A percentile compares a stretch with the other conserved stretches of the same genome.
Conservation (phyloP, 2,329 filamentous ascomycete species). For the Fulvia fulva region DNA sequence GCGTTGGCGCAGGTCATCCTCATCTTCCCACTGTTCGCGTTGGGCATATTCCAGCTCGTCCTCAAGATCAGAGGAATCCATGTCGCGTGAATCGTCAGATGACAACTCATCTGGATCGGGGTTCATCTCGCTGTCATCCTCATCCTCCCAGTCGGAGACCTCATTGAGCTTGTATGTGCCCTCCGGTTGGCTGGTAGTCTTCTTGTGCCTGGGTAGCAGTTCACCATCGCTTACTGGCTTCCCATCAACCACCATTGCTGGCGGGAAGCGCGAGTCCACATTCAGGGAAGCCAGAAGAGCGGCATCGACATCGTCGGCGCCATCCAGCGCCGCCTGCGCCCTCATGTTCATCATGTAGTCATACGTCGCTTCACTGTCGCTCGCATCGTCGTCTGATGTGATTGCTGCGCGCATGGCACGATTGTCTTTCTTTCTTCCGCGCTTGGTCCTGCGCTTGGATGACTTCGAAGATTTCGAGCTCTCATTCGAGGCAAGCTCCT, state of each 20-base stretch:
- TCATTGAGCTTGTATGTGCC: constrained; percentile 12
- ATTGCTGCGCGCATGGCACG: constrained; percentile 24
- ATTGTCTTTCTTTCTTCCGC: constrained; percentile 33
- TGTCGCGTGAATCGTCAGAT: constrained; percentile 35
- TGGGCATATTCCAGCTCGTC: constrained; percentile 32
- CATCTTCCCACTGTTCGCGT: constrained; percentile 36
- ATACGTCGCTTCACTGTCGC: constrained; percentile 38
- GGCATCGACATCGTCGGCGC: constrained; percentile 18
- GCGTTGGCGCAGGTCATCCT: constrained; percentile 40
- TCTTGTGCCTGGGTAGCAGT: constrained; percentile 21
- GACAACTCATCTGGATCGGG: constrained; percentile 32
- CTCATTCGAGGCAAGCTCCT: constrained; percentile 1
- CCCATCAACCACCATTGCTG: constrained; percentile 29
- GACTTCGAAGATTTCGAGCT: constrained; percentile 16
- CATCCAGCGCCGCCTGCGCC: constrained; percentile 34
- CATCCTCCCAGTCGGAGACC: constrained; percentile 17
- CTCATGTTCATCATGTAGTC: constrained; percentile 70
- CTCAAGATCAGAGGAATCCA: constrained; percentile 36
- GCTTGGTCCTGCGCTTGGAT: constrained; percentile 26
- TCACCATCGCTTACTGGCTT: constrained; percentile 29
- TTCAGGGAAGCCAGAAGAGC: constrained; percentile 7
- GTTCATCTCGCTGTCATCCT: constrained; percentile 19
- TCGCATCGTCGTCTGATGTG: constrained; percentile 50
- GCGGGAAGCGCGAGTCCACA: constrained; percentile 12
- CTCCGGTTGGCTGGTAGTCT: constrained; percentile 4